Percentiles rank a stretch among this genome's conserved stretches.
phyloP scores from a whole-genome alignment of 768 basidiomycete genomes.

The Leccinum longicurvipes region DNA sequence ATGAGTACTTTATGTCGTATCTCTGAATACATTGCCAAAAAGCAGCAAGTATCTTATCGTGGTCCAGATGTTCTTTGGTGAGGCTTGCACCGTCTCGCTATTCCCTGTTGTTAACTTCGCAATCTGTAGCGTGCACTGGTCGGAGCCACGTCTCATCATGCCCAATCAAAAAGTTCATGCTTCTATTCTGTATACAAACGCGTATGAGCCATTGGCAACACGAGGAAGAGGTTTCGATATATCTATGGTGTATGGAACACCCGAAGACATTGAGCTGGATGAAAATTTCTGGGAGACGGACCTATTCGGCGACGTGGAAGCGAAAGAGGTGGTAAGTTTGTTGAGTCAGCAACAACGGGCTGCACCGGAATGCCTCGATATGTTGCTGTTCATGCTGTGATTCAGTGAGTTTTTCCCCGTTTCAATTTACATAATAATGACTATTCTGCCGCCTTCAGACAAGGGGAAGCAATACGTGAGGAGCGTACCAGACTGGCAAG shows the following conservation, averaged over 20 bases:
- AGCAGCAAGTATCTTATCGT: conserved; percentile 1
- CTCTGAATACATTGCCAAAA: conserved; percentile 10
- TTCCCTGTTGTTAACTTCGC: background rate
- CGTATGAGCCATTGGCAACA: background rate
- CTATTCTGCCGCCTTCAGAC: conserved; percentile 1
- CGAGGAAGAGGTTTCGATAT: background rate
- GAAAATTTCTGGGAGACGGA: conserved; percentile 9
- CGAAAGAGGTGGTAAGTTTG: background rate
- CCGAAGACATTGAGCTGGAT: background rate
- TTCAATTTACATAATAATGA: background rate
- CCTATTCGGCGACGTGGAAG: background rate
- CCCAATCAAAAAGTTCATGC: background rate
- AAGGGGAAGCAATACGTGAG: conserved; percentile 20
- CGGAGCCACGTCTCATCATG: conserved; percentile 10
- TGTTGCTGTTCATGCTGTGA: background rate
- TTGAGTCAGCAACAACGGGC: background rate
- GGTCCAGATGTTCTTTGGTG: conserved; percentile 4
- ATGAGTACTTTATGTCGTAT: conserved; percentile 5
- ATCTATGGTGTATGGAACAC: background rate
- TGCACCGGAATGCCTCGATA: background rate
- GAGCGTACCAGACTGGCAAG: conserved; percentile 10
- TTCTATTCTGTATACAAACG: background rate
- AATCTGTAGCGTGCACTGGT: background rate
- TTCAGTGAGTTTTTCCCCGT: background rate
- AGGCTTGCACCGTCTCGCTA: background rate